Percentiles rank a stretch among this genome's conserved stretches.
These are phyloP conservation scores for Alternaria angustiovoidea DNA, from an alignment of 2,329 filamentous ascomycete genomes.

Conservation along the genomic window DNA sequence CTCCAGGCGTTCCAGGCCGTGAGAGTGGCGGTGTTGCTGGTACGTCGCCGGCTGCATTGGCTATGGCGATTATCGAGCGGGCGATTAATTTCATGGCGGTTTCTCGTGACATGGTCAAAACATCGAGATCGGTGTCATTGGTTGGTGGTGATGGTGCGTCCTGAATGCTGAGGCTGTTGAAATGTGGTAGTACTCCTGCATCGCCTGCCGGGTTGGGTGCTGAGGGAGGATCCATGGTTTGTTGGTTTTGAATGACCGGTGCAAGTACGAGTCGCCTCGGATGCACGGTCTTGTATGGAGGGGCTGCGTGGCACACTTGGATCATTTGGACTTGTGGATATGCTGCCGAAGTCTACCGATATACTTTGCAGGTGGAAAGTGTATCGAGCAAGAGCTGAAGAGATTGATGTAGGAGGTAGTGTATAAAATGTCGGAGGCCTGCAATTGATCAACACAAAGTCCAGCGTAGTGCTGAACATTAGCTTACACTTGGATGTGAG, in stretches of 20 bases:
- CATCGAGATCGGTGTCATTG: slow-evolving; percentile 64
- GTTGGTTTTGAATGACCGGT: slow-evolving; percentile 29
- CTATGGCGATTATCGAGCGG: slow-evolving; percentile 65
- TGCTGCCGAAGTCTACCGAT: slow-evolving; percentile 38
- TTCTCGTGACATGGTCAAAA: slow-evolving; percentile 75
- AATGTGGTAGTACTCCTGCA: slow-evolving; percentile 51
- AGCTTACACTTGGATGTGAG: slow-evolving; percentile 14
- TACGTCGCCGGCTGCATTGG: slow-evolving; percentile 77
- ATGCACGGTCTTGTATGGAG: slow-evolving; percentile 41
- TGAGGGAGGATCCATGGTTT: slow-evolving; percentile 44
- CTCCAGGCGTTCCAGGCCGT: slow-evolving; percentile 65
- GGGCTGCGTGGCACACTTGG: slow-evolving; percentile 43
- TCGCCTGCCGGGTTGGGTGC: slow-evolving; percentile 53
- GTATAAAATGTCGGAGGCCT: slow-evolving; percentile 1
- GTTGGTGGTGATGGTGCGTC: slow-evolving; percentile 51
- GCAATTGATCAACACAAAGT: slow-evolving; percentile 4
- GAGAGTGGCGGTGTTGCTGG: slow-evolving; percentile 79
- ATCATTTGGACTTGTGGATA: slow-evolving; percentile 39
- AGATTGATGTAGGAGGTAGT: neutral
- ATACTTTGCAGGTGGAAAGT: slow-evolving; percentile 10
- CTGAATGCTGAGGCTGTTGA: slow-evolving; percentile 41
- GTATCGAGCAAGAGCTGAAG: slow-evolving; percentile 12
- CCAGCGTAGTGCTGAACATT: neutral
- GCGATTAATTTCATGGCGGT: slow-evolving; percentile 83
- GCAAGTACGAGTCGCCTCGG: slow-evolving; percentile 39